Conservation (phyloP, 192 early-diverging fungal genomes). For the Podila epicladia region DNA sequence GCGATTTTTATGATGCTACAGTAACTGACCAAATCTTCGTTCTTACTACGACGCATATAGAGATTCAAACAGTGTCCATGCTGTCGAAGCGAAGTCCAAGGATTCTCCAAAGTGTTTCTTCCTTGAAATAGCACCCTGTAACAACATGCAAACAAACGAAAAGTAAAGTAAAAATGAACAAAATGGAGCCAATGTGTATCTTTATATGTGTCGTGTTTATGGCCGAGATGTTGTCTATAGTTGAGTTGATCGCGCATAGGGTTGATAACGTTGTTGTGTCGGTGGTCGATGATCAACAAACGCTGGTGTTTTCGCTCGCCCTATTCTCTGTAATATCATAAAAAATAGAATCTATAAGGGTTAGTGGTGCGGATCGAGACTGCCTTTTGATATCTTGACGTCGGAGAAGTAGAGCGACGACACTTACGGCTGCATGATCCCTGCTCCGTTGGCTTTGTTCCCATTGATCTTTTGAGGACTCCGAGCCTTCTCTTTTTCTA, state of each 20-base stretch:
- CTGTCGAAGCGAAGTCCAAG: constrained; percentile 48
- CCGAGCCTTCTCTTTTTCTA: constrained; percentile 3
- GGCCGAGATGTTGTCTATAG: no score
- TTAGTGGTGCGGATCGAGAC: background rate
- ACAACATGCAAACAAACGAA: background rate
- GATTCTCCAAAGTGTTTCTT: constrained; percentile 44
- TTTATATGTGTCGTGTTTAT: background rate
- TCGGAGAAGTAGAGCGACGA: background rate
- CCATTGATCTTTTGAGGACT: background rate
- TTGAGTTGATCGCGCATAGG: background rate
- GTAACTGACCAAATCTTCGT: no score
- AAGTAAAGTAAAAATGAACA: background rate
- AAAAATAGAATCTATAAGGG: background rate
- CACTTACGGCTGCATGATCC: background rate
- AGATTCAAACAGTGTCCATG: constrained; percentile 50
- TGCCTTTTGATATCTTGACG: background rate
- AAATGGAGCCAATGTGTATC: background rate
- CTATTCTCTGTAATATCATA: background rate
- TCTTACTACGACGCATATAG: constrained; percentile 1
- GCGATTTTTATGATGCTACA: no score
- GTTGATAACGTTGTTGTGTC: background rate
- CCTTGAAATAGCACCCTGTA: constrained; percentile 8
- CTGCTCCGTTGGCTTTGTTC: background rate
- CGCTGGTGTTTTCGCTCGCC: background rate
- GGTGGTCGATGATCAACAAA: constrained; percentile 4